These are phyloP conservation scores for Pseudophaeomoniella oleicola DNA, from an alignment of 2,329 filamentous ascomycete genomes.

Conservation along the genomic window DNA sequence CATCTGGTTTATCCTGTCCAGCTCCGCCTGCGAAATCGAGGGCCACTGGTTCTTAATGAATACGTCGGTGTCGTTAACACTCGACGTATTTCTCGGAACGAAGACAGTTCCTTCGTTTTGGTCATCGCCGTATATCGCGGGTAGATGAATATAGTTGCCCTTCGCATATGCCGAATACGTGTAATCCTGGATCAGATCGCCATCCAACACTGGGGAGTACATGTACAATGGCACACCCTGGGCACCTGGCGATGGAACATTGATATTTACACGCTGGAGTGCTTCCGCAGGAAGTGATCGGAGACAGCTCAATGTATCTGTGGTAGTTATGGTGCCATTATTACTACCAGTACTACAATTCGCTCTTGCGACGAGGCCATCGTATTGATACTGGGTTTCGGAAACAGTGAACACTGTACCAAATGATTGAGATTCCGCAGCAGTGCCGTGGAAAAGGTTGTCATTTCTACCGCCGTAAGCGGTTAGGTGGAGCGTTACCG, in stretches of 20 bases:
- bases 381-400: slow-evolving; percentile 37
- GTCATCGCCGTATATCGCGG: slow-evolving; percentile 42
- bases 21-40: slow-evolving; percentile 33
- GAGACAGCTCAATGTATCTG: slow-evolving; percentile 36
- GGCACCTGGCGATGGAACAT: slow-evolving; percentile 30
- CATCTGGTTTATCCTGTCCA: slow-evolving; percentile 36
- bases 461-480: slow-evolving; percentile 34
- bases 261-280: slow-evolving; percentile 32
- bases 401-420: slow-evolving; percentile 30
- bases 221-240: slow-evolving; percentile 30
- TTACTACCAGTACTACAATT: slow-evolving; percentile 24
- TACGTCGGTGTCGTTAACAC: slow-evolving; percentile 31
- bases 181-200: slow-evolving; percentile 34
- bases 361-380: slow-evolving; percentile 34
- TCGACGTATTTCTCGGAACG: slow-evolving; percentile 34
- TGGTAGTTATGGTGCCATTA: too few species aligned
- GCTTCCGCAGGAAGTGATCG: slow-evolving; percentile 26
- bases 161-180: slow-evolving; percentile 33
- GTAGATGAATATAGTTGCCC: slow-evolving; percentile 36
- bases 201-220: slow-evolving; percentile 38
- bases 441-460: slow-evolving; percentile 36
- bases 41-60: slow-evolving; percentile 48
- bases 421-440: slow-evolving; percentile 40
- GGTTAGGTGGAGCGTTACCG: slow-evolving; percentile 49
- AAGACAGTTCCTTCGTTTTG: slow-evolving; percentile 54